These are phyloP conservation scores for Mucor irregularis DNA, from an alignment of 371 early-diverging fungal genomes.

Conservation along the genomic window DNA sequence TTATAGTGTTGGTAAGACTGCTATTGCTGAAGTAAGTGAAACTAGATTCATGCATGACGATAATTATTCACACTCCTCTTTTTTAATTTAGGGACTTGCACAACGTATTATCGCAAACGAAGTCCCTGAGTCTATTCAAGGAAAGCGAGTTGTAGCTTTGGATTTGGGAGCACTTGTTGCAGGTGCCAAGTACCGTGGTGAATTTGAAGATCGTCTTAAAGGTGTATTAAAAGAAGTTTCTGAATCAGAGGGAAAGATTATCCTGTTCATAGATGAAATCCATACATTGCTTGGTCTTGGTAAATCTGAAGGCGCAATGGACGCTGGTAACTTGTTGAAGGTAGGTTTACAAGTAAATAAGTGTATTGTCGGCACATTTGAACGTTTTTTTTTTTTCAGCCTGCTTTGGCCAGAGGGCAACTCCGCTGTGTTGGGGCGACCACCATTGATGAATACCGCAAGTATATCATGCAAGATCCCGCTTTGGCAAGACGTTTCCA, in stretches of 20 bases:
- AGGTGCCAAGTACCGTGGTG: constrained; percentile 81
- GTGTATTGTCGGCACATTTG: neutral
- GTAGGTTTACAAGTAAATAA: constrained; percentile 7
- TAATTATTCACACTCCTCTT: neutral
- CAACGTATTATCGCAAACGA: constrained; percentile 82
- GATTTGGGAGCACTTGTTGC: constrained; percentile 83
- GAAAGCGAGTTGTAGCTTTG: constrained; percentile 73
- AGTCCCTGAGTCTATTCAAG: constrained; percentile 76
- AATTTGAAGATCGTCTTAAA: constrained; percentile 86
- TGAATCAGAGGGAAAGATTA: constrained; percentile 72
- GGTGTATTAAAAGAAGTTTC: constrained; percentile 73
- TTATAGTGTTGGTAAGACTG: constrained; percentile 62
- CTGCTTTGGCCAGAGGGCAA: constrained; percentile 79
- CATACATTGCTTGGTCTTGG: constrained; percentile 82
- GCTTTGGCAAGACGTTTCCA: constrained; percentile 90
- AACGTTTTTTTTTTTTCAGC: constrained; percentile 32
- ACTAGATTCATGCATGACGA: neutral
- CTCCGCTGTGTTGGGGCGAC: constrained; percentile 89
- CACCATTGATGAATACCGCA: constrained; percentile 87
- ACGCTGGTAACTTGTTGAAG: constrained; percentile 84
- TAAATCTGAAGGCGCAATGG: constrained; percentile 75
- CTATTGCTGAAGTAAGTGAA: constrained; percentile 48
- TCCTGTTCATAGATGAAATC: constrained; percentile 88
- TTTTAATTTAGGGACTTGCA: constrained; percentile 69
- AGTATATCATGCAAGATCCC: constrained; percentile 82